Evolutionary conservation across 108 stramenopile species (phyloP), one percentile per base, ranked within the genome.

Genomic region (Nitzschia putrida): DNA sequence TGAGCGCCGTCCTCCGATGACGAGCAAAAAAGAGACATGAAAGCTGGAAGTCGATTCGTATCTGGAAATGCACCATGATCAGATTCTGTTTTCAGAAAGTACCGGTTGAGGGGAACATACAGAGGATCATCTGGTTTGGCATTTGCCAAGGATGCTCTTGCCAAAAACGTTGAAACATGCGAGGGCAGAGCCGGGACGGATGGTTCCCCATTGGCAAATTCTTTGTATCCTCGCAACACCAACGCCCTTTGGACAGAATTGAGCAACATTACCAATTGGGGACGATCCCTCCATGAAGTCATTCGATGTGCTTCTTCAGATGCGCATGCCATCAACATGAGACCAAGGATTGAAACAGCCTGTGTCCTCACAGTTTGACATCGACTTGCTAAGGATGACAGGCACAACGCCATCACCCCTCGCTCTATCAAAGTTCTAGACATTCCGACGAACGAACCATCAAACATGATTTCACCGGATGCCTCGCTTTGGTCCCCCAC

Each of bases 41-140:
- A 94, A 43, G 77, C 69, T 24, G 93, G 93, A 26, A 94, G 72
- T n/a, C 80, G 79, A 55, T 78, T 79, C 64, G 80, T 73, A 69
- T 94, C 90, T 55, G 86, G 83, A 65, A 88, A 90, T 43, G 93
- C 93, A 14, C 93, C 93, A 59, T 87, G 86, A 64, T 85, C 74
- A 34, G 72, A 69, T 22, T 81, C 81, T 20, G 76, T 69, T 37
- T 85, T 79, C 18, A 94, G 72, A 67, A 91, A 94, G 60, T 81
- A 89, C n/a, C 80, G 74, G 68, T 94, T 94, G 43, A 90, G 71
- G 29, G 83, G 74, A 39, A 82, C 81, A 61, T 83, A 94, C 71
- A 94, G 79, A 22, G 86, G 66, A 69, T 94, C 93, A 0, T 72
- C 79, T 18, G 93, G 88, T 57, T 67, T 78, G 18, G 83, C 65